These are phyloP conservation scores for Teratosphaeriaceae sp. DNA, from an alignment of 2,329 filamentous ascomycete species.

Conservation along the genomic window DNA sequence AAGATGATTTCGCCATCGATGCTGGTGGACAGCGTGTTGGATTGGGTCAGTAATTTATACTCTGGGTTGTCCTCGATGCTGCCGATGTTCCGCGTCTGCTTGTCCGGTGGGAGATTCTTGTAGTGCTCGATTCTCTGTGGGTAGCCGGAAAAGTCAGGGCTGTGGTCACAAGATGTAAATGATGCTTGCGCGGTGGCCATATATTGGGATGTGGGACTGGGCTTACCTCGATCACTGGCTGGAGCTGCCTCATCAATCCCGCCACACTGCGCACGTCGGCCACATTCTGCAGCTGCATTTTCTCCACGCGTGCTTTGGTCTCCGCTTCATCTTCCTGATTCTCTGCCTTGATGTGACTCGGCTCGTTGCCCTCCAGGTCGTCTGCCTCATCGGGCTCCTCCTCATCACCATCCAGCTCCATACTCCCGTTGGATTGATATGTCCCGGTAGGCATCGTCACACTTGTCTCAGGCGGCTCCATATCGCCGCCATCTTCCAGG, in stretches of 20 bases:
- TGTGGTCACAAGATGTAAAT: slow-evolving; percentile 62
- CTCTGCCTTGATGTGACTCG: slow-evolving; percentile 35
- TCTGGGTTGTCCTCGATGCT: slow-evolving; percentile 89
- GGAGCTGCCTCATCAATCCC: slow-evolving; percentile 71
- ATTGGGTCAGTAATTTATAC: slow-evolving; percentile 80
- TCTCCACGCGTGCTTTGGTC: slow-evolving; percentile 72
- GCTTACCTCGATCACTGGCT: slow-evolving; percentile 77
- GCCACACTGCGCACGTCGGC: slow-evolving; percentile 76
- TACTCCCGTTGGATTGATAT: slow-evolving; percentile 7
- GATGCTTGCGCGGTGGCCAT: too few relatives aligned
- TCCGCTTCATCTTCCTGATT: slow-evolving; percentile 59
- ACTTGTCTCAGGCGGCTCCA: slow-evolving; percentile 2
- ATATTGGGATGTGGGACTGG: slow-evolving; percentile 16
- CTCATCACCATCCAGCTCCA: slow-evolving; percentile 18
- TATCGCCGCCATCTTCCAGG: not conserved
- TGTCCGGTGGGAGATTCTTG: slow-evolving; percentile 60
- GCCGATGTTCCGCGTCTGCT: slow-evolving; percentile 61
- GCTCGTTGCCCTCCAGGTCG: slow-evolving; percentile 21
- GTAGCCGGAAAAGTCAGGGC: slow-evolving; percentile 58
- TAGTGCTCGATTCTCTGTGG: slow-evolving; percentile 76
- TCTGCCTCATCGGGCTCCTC: slow-evolving; percentile 15
- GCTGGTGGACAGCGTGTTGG: slow-evolving; percentile 81
- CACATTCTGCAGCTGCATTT: slow-evolving; percentile 67
- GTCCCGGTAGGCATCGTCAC: slow-evolving; percentile 3
- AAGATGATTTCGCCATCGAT: slow-evolving; percentile 90